Base-by-base conservation (phyloP, 202 grass and related monocot species). In the Sporobolus alterniflorus region DNA sequence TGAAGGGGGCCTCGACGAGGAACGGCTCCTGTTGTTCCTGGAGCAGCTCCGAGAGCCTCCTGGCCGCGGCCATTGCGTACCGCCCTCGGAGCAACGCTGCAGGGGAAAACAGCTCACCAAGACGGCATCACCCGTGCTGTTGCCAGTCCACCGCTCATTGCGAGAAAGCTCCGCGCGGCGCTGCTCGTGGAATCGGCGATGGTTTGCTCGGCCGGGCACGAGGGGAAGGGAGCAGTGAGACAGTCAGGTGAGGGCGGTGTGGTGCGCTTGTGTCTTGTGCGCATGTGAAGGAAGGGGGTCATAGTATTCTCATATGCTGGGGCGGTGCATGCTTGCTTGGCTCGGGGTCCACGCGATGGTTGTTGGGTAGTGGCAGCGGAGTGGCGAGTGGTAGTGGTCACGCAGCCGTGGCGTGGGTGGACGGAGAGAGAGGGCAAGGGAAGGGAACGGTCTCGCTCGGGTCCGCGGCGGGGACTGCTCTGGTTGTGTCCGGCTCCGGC, bases 1-100 rank as follows among this genome's bases (percentile, higher is more conserved):
- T 88, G 92, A 2, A 62, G 57, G 78, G 59, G 76, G 29, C 71
- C 14, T 97, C 94, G 85, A 94, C 40, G 22, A 94, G 94, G 79
- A 94, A 97, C 42, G 94, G 94, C 69, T 97, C 94, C 74, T 97
- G 94, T 65, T 97, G 94, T 80, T 97, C 94, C 78, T 87, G 86
- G 52, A 97, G 85, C 66, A 97, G 80, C 90, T 97, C 94, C 67
- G 85, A 97, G 26, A 97, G 94, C 87, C 87, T 94, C 85, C 86
- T 87, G 39, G 79, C 85, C 9, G 80, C 54, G 55, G 55, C 55
- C 55, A 59, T 59, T 15, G 47, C n/a, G n/a, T n/a, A n/a, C n/a
- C n/a, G n/a, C 11, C n/a, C 52, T 56, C 9, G n/a, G 52, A 24
- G 52, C n/a, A 52, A 52, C 3, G 21, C 22, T n/a, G 52, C 52